phyloP scores from a whole-genome alignment of 257 asterid genomes.

The Leptodermis oblonga region DNA sequence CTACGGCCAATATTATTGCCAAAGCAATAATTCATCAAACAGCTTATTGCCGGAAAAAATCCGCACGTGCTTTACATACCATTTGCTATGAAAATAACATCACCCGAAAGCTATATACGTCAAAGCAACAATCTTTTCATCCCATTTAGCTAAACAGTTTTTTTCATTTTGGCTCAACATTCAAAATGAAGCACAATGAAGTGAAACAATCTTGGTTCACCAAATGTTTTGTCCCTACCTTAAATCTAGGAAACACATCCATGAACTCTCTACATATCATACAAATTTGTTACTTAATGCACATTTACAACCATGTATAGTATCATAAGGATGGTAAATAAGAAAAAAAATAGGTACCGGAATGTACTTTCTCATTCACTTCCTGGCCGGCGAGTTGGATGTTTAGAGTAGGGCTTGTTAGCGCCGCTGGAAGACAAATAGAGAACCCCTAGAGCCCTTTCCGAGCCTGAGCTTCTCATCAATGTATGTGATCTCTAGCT shows the following conservation, averaged over 20 bases:
- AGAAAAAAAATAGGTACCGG: neutral
- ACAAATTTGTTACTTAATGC: neutral
- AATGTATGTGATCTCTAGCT: slow-evolving; percentile 76
- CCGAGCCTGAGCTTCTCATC: slow-evolving; percentile 84
- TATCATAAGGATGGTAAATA: neutral
- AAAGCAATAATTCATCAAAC: no score
- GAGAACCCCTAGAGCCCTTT: slow-evolving; percentile 86
- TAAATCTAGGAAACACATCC: neutral
- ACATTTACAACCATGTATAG: neutral
- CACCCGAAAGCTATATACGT: no score
- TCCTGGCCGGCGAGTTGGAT: neutral
- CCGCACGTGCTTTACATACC: no score
- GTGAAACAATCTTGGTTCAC: no score
- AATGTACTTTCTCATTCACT: neutral
- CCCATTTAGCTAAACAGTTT: no score
- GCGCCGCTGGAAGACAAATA: slow-evolving; percentile 67
- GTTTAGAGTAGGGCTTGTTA: slow-evolving; percentile 9
- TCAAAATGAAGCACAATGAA: no score
- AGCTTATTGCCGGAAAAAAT: no score
- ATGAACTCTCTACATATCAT: neutral
- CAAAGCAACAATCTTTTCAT: no score
- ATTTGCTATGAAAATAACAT: no score
- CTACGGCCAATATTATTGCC: no score
- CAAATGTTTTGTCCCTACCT: no score
- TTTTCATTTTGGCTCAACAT: no score